A percentile compares a stretch with the other conserved stretches of the same genome.
phyloP scores from a whole-genome alignment of 192 early-diverging fungal species.

The Chytriomyces hyalinus region DNA sequence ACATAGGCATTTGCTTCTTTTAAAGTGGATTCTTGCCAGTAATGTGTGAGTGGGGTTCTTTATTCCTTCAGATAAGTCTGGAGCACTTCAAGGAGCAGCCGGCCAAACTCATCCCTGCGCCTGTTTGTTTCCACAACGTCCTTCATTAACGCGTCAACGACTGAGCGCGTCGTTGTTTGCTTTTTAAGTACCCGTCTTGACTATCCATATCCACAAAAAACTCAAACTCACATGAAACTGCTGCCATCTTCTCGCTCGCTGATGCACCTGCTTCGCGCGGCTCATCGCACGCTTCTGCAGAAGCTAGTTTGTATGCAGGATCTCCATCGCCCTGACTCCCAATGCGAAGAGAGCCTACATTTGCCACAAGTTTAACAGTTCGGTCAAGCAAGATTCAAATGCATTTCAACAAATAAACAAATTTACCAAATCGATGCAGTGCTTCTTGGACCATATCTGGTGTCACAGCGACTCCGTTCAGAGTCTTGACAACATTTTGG shows the following conservation, averaged over 20 bases:
- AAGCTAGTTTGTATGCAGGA: background rate
- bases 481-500: conserved; percentile 26
- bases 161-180: background rate
- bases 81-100: too few species aligned
- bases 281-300: background rate
- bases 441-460: conserved; percentile 30
- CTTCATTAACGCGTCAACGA: conserved; percentile 2
- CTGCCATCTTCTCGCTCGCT: background rate
- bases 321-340: background rate
- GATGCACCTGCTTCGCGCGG: background rate
- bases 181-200: too few species aligned
- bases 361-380: background rate
- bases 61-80: too few species aligned
- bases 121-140: conserved; percentile 5
- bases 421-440: conserved; percentile 34
- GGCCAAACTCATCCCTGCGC: background rate
- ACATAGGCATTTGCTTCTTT: too few species aligned
- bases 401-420: background rate
- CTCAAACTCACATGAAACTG: background rate
- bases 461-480: conserved; percentile 34
- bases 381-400: background rate
- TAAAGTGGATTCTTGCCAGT: too few species aligned
- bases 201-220: background rate
- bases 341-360: background rate
- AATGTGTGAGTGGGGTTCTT: too few species aligned